These are phyloP conservation scores for Halenospora varia DNA, from an alignment of 495 filamentous ascomycete species.

Conservation along the genomic window DNA sequence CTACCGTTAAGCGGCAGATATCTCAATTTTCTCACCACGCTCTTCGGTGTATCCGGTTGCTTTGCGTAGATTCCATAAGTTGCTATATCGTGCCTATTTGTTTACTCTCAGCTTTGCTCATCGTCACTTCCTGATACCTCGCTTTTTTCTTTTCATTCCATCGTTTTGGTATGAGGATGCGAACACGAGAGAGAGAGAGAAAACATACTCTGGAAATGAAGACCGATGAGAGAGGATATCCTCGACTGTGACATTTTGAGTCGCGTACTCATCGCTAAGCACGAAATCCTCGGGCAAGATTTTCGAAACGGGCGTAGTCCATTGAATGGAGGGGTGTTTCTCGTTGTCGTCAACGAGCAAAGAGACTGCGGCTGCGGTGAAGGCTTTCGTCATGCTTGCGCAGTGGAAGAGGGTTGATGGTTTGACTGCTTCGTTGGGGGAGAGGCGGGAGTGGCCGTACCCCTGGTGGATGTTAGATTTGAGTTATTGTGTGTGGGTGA, in stretches of 20 bases:
- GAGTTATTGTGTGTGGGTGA: background rate
- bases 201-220: constrained; percentile 33
- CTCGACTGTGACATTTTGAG: constrained; percentile 45
- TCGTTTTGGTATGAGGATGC: background rate
- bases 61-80: constrained; percentile 17
- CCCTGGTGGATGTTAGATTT: constrained; percentile 38
- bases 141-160: too few species aligned
- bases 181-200: background rate
- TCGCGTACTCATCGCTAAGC: constrained; percentile 39
- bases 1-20: constrained; percentile 37
- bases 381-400: constrained; percentile 54
- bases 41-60: constrained; percentile 26
- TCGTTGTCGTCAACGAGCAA: constrained; percentile 33
- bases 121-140: too few species aligned
- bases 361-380: constrained; percentile 46
- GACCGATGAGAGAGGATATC: constrained; percentile 48
- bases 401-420: constrained; percentile 38
- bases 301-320: constrained; percentile 42
- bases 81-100: constrained; percentile 23
- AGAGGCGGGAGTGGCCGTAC: constrained; percentile 42
- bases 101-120: too few species aligned
- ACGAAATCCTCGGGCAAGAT: constrained; percentile 53
- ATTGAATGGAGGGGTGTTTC: constrained; percentile 34
- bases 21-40: constrained; percentile 36
- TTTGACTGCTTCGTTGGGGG: constrained; percentile 35